Conservation (phyloP, 345 rosid species). For the Arabidopsis thaliana region TAIR10.1 NC_003070.9:8634501-8635000, state of each 20-base stretch:
- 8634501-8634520: slow-evolving; percentile 71
- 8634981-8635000: slow-evolving; percentile 27
- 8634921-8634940: neutral
- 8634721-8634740: neutral
- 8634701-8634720: neutral
- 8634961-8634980: slow-evolving; percentile 11
- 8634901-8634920: neutral
- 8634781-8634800: slow-evolving; percentile 5
- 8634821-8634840: neutral
- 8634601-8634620: slow-evolving; percentile 12
- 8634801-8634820: slow-evolving; percentile 19
- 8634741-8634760: neutral
- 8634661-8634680: neutral
- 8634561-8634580: slow-evolving; percentile 4
- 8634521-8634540: slow-evolving; percentile 8
- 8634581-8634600: slow-evolving; percentile 15
- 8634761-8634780: slow-evolving; percentile 6
- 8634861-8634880: neutral
- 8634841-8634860: neutral
- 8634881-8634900: neutral
- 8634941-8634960: slow-evolving; percentile 4
- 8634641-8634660: neutral
- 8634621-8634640: slow-evolving; percentile 9
- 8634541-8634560: slow-evolving; percentile 12
- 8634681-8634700: neutral